Evolutionary conservation across 129 eudicot genomes (phyloP).

Genomic region (Artemisia tridentata): DNA sequence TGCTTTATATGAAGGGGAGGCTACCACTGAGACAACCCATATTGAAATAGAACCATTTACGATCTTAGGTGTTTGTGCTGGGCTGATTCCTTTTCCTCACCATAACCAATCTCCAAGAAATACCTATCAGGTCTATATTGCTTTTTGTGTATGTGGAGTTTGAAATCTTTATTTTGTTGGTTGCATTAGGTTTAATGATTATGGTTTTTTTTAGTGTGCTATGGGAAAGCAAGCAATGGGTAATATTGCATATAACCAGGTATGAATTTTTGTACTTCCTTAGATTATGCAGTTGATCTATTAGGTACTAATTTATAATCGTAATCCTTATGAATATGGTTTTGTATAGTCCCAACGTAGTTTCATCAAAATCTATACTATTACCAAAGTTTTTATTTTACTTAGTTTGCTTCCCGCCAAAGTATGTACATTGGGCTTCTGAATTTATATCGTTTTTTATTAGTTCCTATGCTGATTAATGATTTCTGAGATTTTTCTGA

Average conservation of each 20-base stretch:
- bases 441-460: background rate
- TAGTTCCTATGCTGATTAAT: constrained; percentile 1
- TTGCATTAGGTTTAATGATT: background rate
- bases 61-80: constrained; percentile 83
- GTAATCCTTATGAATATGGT: background rate
- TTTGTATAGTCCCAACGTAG: background rate
- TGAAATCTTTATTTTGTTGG: background rate
- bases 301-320: no score
- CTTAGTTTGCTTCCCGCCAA: background rate
- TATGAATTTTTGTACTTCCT: constrained; percentile 17
- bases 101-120: constrained; percentile 98
- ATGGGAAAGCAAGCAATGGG: constrained; percentile 99
- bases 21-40: constrained; percentile 75
- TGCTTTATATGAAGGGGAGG: constrained; percentile 82
- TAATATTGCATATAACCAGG: constrained; percentile 96
- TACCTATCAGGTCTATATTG: constrained; percentile 76
- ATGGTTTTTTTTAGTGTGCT: constrained; percentile 59
- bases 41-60: constrained; percentile 98
- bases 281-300: background rate
- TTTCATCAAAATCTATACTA: no score
- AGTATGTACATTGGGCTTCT: background rate
- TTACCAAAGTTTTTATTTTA: background rate
- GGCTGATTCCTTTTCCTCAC: constrained; percentile 96
- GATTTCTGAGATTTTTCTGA: no score
- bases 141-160: background rate